Percentiles rank a stretch among this genome's conserved stretches.
Conservation (phyloP, 2,329 filamentous ascomycete species). For the Scedosporium apiospermum region DNA sequence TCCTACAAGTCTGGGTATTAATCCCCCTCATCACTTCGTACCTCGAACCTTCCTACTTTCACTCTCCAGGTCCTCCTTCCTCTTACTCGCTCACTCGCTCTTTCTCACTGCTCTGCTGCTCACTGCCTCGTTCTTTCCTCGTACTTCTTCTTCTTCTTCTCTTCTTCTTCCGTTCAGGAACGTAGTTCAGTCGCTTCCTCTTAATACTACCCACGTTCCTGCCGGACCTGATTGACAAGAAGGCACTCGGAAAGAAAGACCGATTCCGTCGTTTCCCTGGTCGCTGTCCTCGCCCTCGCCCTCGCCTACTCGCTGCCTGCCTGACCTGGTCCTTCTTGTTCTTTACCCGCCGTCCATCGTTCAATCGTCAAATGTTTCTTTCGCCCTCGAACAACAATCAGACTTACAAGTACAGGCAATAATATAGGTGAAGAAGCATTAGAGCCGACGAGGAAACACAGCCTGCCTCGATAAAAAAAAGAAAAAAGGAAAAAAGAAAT, state of each 20-base stretch:
- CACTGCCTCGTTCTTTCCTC: background rate
- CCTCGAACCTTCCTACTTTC: background rate
- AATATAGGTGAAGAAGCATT: conserved; percentile 3
- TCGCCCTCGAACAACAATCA: background rate
- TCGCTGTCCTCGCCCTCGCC: background rate
- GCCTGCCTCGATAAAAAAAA: background rate
- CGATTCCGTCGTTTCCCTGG: background rate
- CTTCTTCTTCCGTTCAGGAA: conserved; percentile 1
- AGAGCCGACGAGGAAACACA: background rate
- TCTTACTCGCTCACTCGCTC: background rate
- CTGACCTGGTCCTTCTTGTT: background rate
- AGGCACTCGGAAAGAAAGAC: background rate
- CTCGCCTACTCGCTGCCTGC: background rate
- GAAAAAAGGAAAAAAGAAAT: too few species aligned
- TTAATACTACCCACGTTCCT: background rate
- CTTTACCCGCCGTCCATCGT: background rate
- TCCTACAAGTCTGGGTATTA: background rate
- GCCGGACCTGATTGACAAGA: background rate
- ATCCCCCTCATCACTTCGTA: background rate
- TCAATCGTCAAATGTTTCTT: background rate
- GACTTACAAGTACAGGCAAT: conserved; percentile 6
- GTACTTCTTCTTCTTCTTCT: background rate
- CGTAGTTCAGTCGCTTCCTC: conserved; percentile 5
- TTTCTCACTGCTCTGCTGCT: background rate
- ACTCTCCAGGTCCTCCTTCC: background rate